phyloP scores from a whole-genome alignment of 306 rosid genomes.

The Quercus berberidifolia region DNA sequence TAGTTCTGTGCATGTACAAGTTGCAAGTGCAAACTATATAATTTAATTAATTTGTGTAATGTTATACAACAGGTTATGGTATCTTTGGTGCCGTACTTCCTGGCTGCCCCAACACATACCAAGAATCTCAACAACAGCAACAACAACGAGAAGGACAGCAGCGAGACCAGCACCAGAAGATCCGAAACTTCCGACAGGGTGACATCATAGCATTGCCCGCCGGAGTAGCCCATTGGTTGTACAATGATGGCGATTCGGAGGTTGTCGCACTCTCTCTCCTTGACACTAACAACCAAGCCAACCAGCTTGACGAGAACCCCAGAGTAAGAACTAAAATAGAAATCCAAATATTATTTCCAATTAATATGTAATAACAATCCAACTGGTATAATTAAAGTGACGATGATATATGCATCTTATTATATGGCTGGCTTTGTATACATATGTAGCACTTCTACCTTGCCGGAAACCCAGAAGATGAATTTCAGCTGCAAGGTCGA shows the following conservation, averaged over 20 bases:
- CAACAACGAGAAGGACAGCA: neutral
- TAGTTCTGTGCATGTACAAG: neutral
- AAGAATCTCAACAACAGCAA: constrained; percentile 27
- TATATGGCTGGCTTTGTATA: neutral
- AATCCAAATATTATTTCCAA: neutral
- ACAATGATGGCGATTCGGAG: constrained; percentile 30
- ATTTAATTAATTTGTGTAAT: neutral
- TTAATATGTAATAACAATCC: no score
- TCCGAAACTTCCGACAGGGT: constrained; percentile 29
- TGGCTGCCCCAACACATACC: constrained; percentile 43
- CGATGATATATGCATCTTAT: neutral
- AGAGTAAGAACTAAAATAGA: constrained; percentile 26
- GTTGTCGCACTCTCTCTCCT: constrained; percentile 42
- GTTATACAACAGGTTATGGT: constrained; percentile 27
- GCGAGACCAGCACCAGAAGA: constrained; percentile 39
- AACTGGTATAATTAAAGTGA: no score
- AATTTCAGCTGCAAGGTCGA: constrained; percentile 13
- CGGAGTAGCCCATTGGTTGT: constrained; percentile 37
- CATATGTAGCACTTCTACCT: constrained; percentile 50
- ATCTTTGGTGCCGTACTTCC: constrained; percentile 33
- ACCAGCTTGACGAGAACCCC: constrained; percentile 65
- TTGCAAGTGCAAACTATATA: neutral
- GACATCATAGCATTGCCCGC: constrained; percentile 42
- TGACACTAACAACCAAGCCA: constrained; percentile 32
- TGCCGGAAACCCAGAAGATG: constrained; percentile 23